phyloP scores from a whole-genome alignment of 352 stramenopile genomes.

The Pythium guiyangense region DNA sequence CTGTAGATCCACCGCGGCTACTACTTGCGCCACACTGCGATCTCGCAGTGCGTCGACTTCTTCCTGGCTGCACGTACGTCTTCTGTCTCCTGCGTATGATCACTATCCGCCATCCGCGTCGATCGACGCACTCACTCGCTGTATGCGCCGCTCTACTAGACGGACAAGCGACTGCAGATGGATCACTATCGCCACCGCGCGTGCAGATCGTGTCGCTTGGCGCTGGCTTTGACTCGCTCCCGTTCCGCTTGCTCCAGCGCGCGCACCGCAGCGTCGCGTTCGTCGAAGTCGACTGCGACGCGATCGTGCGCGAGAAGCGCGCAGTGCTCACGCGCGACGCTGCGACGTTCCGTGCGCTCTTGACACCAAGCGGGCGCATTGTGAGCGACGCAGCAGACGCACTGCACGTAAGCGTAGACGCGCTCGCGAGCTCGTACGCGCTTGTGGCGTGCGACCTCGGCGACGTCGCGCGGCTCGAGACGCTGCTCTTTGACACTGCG shows the following conservation, averaged over 20 bases:
- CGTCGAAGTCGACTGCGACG: constrained; percentile 57
- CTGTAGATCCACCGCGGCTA: constrained; percentile 76
- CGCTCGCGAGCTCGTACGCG: constrained; percentile 26
- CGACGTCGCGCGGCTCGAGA: constrained; percentile 29
- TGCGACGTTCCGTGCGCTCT: constrained; percentile 18
- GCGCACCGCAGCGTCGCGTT: constrained; percentile 24
- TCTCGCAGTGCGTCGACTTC: constrained; percentile 42
- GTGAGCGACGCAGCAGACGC: neutral
- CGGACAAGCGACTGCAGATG: neutral
- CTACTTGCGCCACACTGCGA: constrained; percentile 59
- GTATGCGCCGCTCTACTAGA: too few species aligned
- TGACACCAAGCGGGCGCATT: constrained; percentile 1
- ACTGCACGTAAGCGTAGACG: constrained; percentile 21
- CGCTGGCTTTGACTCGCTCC: constrained; percentile 70
- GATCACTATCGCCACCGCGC: neutral
- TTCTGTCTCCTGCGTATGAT: neutral
- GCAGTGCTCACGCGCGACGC: constrained; percentile 26
- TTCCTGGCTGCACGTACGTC: constrained; percentile 27
- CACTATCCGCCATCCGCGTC: too few species aligned
- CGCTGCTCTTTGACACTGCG: constrained; percentile 13
- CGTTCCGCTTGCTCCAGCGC: constrained; percentile 54
- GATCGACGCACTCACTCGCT: too few species aligned
- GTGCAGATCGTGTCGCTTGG: constrained; percentile 69
- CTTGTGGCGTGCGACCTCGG: constrained; percentile 56
- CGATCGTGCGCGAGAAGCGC: constrained; percentile 49